Evolutionary conservation across 257 asterid genomes (phyloP).

Genomic region (Solanum bukasovii): DNA sequence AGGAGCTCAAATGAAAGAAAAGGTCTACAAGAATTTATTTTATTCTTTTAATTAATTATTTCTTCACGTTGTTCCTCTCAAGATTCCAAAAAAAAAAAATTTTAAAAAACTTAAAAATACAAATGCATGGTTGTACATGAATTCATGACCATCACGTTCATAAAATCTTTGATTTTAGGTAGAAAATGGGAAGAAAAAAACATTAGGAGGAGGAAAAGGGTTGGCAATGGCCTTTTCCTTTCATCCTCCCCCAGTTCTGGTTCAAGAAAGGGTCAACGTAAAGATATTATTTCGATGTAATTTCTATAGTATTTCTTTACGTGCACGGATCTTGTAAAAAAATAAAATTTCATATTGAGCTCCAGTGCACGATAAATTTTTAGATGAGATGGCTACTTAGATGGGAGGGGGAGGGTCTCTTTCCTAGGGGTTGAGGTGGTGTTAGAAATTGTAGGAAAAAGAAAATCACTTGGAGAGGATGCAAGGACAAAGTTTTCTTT

Average conservation of each 20-base stretch:
- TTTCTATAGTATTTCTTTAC: neutral
- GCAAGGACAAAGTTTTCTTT: neutral
- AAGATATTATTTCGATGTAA: neutral
- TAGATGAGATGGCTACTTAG: neutral
- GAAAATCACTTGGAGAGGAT: neutral
- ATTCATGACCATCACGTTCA: neutral
- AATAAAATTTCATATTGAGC: neutral
- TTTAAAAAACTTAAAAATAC: neutral
- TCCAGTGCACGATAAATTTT: neutral
- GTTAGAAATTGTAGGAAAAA: conserved; percentile 1
- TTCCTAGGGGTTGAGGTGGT: neutral
- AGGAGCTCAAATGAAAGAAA: neutral
- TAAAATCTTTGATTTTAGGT: neutral
- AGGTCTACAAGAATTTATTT: neutral
- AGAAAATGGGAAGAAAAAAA: neutral
- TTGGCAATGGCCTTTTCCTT: neutral
- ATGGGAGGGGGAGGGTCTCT: neutral
- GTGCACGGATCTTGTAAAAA: neutral
- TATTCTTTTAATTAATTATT: neutral
- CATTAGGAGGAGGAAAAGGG: conserved; percentile 2
- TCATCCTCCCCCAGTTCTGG: neutral
- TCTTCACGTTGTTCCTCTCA: neutral
- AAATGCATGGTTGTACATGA: neutral
- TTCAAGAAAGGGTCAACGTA: conserved; percentile 6
- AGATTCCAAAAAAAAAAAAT: neutral